Conservation (phyloP, 495 filamentous ascomycete genomes). For the Aspergillus sclerotioniger region DNA sequence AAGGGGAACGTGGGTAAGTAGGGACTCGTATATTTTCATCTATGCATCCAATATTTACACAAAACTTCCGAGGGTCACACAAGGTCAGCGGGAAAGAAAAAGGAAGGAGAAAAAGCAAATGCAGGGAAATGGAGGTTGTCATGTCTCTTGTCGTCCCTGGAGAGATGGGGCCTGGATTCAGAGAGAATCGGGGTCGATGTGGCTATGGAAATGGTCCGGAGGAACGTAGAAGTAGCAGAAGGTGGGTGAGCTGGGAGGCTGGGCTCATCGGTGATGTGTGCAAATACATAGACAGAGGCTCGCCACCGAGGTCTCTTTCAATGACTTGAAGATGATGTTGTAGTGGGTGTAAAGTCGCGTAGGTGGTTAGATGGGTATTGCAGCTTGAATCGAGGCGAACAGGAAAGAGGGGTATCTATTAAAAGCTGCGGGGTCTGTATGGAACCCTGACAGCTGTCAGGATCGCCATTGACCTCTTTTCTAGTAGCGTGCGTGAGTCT, state of each 20-base stretch:
- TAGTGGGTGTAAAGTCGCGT: background rate
- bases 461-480: background rate
- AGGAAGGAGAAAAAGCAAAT: slow-evolving; percentile 7
- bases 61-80: background rate
- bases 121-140: background rate
- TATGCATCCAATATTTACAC: slow-evolving; percentile 14
- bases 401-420: slow-evolving; percentile 6
- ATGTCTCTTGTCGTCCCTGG: background rate
- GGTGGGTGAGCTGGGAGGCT: background rate
- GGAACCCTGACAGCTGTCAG: background rate
- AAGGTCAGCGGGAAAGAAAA: slow-evolving; percentile 12
- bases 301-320: background rate
- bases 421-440: background rate
- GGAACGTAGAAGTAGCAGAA: background rate
- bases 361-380: background rate
- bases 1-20: background rate
- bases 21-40: slow-evolving; percentile 4
- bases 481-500: background rate
- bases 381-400: background rate
- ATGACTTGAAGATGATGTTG: too few species aligned
- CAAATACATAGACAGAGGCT: background rate
- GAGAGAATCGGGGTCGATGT: too few species aligned
- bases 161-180: too few species aligned
- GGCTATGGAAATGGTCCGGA: background rate
- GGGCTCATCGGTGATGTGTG: too few species aligned